Evolutionary conservation across 208 protist genomes (phyloP), one percentile per base, ranked within the genome.

Genomic region (Borovskyia barvae): DNA sequence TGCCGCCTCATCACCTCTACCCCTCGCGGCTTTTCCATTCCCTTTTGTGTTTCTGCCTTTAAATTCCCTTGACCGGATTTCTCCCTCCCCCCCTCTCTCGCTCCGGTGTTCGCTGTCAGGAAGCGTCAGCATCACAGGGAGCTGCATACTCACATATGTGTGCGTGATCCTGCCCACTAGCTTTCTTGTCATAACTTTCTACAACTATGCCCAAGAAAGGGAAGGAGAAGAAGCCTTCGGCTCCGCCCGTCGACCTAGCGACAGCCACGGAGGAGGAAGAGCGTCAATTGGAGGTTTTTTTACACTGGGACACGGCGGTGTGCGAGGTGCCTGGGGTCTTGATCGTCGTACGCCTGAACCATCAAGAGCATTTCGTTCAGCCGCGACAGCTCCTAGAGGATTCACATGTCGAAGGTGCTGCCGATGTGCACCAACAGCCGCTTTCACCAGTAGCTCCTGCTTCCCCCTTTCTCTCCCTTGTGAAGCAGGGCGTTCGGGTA

Each of bases 371-470:
- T 33, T 47, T 37, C 25, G 40, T 67, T 39, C 7, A 20, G 12
- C 49, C 59, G 6, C 64, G 49, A 26, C 49, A 65, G 25, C 47
- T 54, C 11, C 20, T 41, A 2, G 60, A 43, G 20, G 82, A 85
- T 22, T 39, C 54, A 12, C 56, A 67, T 25, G 22, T 9, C 25
- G 25, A 46, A 15, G 11, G 40, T 14, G 22, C 4, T 17, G 5
- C 39, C 33, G 47, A 30, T n/a, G 46, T 22, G 17, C 49, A 20
- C 40, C 52, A 22, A 26, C 28, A 26, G 25, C 29, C 5, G 49
- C 39, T 5, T 1, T n/a, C 5, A 7, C 2, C 33, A 17, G 37
- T 33, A 25, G 7, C 35, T 32, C 43, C 67, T 68, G 28, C 46
- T 51, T 29, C 67, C 49, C 45, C 61, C 46, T 32, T 66, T 55